Conservation (phyloP, 495 filamentous ascomycete species). For the Aspergillus diversus region DNA sequence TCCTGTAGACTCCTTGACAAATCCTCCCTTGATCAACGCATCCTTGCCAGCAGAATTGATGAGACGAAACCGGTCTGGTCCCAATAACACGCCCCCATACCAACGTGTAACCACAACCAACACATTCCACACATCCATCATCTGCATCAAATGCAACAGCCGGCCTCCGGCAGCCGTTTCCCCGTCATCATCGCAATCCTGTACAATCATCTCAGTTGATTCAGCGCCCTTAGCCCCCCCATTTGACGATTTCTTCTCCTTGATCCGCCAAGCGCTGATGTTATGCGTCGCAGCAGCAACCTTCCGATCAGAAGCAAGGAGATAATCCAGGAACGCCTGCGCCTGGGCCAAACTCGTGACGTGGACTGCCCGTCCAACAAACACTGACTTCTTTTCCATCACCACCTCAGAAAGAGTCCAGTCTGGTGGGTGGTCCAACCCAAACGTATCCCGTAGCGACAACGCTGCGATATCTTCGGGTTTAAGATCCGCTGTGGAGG, state of each 20-base stretch:
- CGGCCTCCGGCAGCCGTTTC: conserved; percentile 92
- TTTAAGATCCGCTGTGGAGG: background rate
- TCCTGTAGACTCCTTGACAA: conserved; percentile 50
- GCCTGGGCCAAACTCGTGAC: conserved; percentile 73
- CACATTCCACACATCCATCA: conserved; percentile 92
- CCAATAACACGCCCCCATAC: conserved; percentile 90
- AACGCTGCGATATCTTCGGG: conserved; percentile 18
- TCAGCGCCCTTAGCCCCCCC: conserved; percentile 33
- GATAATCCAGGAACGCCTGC: conserved; percentile 66
- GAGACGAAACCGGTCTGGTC: conserved; percentile 84
- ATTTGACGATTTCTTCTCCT: conserved; percentile 34
- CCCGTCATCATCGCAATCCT: conserved; percentile 95
- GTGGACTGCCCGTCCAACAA: conserved; percentile 72
- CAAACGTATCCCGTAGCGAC: conserved; percentile 39
- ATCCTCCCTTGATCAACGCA: conserved; percentile 78
- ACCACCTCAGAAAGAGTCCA: conserved; percentile 76
- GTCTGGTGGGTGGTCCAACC: conserved; percentile 49
- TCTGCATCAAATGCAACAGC: conserved; percentile 84
- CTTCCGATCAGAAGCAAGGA: conserved; percentile 79
- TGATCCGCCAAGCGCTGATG: conserved; percentile 72
- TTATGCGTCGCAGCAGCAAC: conserved; percentile 89
- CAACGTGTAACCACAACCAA: conserved; percentile 94
- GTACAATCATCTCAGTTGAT: conserved; percentile 60
- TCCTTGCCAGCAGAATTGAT: conserved; percentile 88
- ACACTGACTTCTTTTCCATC: conserved; percentile 84